These are phyloP conservation scores for Pestalotiopsis fici DNA, from an alignment of 2,329 filamentous ascomycete species.

Conservation along the genomic window DNA sequence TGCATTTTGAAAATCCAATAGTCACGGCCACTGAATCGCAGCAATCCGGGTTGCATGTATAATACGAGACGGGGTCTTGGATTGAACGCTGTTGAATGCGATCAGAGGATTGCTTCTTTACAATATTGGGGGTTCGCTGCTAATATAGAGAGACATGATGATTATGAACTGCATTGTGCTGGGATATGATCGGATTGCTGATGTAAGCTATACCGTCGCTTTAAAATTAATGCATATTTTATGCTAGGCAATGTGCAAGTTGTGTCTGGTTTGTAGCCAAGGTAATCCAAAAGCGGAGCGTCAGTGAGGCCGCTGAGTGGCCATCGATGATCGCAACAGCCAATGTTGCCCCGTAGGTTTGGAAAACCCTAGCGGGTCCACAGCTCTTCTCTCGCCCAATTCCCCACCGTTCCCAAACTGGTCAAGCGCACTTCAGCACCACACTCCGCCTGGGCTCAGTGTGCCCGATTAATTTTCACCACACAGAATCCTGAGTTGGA, in stretches of 20 bases:
- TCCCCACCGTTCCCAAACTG: neutral
- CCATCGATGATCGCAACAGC: neutral
- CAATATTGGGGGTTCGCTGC: neutral
- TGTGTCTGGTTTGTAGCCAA: neutral
- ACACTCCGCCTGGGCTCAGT: neutral
- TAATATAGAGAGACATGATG: neutral
- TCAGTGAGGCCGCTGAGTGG: neutral
- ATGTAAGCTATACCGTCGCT: neutral
- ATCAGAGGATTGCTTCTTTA: neutral
- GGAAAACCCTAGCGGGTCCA: conserved; percentile 10
- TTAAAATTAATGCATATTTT: neutral
- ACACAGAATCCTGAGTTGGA: conserved; percentile 6
- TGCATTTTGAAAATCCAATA: neutral
- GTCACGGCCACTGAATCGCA: neutral
- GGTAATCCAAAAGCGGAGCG: neutral
- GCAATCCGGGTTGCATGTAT: neutral
- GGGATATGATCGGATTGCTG: neutral
- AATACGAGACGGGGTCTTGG: neutral
- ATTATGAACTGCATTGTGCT: neutral
- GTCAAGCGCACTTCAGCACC: neutral
- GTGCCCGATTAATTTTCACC: conserved; percentile 11
- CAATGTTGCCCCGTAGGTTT: conserved; percentile 4
- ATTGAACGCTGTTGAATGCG: neutral
- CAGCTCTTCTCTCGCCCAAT: conserved; percentile 6
- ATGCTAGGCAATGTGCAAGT: neutral